phyloP scores from a whole-genome alignment of 2,329 filamentous ascomycete genomes.

The Fusarium transvaalense region DNA sequence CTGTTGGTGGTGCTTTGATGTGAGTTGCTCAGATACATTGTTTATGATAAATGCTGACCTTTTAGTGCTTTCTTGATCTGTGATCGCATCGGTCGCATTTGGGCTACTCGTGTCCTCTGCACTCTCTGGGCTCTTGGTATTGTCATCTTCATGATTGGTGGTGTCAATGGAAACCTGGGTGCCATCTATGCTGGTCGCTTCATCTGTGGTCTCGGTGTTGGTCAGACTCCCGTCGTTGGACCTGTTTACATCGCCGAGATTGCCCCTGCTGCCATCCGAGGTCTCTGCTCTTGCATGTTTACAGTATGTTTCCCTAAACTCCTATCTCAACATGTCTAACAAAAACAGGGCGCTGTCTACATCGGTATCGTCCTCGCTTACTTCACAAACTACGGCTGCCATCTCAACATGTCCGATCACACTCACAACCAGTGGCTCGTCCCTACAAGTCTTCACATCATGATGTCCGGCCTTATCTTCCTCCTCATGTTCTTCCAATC shows the following conservation, averaged over 20 bases:
- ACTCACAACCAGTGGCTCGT: conserved; percentile 69
- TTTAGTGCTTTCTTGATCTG: conserved; percentile 68
- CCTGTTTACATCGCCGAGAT: conserved; percentile 81
- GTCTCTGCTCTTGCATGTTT: conserved; percentile 75
- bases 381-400: conserved; percentile 76
- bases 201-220: conserved; percentile 74
- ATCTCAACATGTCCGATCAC: conserved; percentile 62
- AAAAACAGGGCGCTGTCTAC: conserved; percentile 67
- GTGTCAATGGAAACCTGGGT: conserved; percentile 64
- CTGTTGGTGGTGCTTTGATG: conserved; percentile 76
- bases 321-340: too few species aligned
- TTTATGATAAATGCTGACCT: too few species aligned
- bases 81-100: conserved; percentile 72
- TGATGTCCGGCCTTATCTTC: conserved; percentile 80
- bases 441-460: conserved; percentile 81
- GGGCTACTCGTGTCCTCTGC: conserved; percentile 70
- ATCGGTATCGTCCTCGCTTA: conserved; percentile 83
- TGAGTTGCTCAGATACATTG: too few species aligned
- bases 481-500: conserved; percentile 75
- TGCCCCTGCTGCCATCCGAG: conserved; percentile 75
- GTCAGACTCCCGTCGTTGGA: conserved; percentile 74
- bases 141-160: conserved; percentile 67
- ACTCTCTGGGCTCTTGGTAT: conserved; percentile 70
- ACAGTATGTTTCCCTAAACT: too few species aligned
- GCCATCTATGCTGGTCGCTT: conserved; percentile 75